These are phyloP conservation scores for Combretum micranthum DNA, from an alignment of 345 rosid species.

Conservation along the genomic window DNA sequence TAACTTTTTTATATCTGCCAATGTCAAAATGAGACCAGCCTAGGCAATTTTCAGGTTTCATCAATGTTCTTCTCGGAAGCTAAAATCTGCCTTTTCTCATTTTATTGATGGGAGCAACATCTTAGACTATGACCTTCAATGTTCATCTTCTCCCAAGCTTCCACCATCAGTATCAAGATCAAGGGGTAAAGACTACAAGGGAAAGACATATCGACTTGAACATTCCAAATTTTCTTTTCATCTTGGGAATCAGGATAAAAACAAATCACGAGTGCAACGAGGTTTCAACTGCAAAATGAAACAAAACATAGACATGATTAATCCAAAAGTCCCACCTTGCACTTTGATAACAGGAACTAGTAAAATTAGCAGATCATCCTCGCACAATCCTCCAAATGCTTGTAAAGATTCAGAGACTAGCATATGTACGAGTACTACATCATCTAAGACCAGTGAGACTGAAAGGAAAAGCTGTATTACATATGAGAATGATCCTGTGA, in stretches of 20 bases:
- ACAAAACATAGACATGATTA: constrained; percentile 21
- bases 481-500: constrained; percentile 23
- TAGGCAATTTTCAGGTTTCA: constrained; percentile 40
- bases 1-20: too few species aligned
- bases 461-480: constrained; percentile 30
- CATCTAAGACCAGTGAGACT: constrained; percentile 17
- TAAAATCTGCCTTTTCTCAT: constrained; percentile 36
- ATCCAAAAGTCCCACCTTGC: constrained; percentile 24
- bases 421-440: constrained; percentile 10
- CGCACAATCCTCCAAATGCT: constrained; percentile 8
- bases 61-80: constrained; percentile 37
- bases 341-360: constrained; percentile 18
- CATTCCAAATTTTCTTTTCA: constrained; percentile 9
- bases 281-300: constrained; percentile 15
- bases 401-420: constrained; percentile 6
- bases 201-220: constrained; percentile 22
- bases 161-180: constrained; percentile 53
- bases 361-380: constrained; percentile 11
- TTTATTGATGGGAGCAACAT: constrained; percentile 15
- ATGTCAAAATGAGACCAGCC: not conserved
- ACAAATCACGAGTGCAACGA: constrained; percentile 3
- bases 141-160: constrained; percentile 28
- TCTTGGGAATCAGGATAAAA: constrained; percentile 24
- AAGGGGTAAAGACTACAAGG: constrained; percentile 44
- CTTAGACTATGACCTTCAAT: constrained; percentile 17